Percentiles rank a stretch among this genome's conserved stretches.
phyloP scores from a whole-genome alignment of 2,329 filamentous ascomycete species.

The Paraphaeosphaeria minitans region DNA sequence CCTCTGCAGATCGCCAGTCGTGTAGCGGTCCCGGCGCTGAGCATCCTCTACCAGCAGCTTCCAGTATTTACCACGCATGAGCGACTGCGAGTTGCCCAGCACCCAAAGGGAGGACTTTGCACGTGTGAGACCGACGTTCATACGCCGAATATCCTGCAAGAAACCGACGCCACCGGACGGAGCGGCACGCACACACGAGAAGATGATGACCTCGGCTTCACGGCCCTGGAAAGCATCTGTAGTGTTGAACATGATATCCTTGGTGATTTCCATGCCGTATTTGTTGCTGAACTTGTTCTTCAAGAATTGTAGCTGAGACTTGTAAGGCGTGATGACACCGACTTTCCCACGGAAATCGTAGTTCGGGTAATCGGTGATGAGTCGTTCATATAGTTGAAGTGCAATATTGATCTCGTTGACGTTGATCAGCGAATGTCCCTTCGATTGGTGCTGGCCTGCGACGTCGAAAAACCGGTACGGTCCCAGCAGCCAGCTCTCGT shows the following conservation, averaged over 20 bases:
- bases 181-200: constrained; percentile 94
- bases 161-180: constrained; percentile 96
- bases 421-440: constrained; percentile 90
- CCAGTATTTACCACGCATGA: constrained; percentile 91
- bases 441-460: constrained; percentile 79
- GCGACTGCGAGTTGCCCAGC: constrained; percentile 84
- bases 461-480: constrained; percentile 99
- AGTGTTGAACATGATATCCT: constrained; percentile 94
- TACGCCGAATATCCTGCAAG: constrained; percentile 95
- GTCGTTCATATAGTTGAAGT: constrained; percentile 79
- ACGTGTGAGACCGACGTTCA: constrained; percentile 98
- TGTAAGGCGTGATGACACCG: constrained; percentile 97
- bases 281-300: constrained; percentile 72
- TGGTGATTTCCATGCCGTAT: constrained; percentile 76
- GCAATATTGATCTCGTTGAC: constrained; percentile 84
- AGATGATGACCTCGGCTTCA: constrained; percentile 97
- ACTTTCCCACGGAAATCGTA: constrained; percentile 81
- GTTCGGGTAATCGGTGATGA: constrained; percentile 71
- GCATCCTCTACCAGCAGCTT: constrained; percentile 83
- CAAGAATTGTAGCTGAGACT: constrained; percentile 84
- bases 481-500: constrained; percentile 77
- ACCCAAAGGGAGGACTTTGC: constrained; percentile 98
- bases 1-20: constrained; percentile 65
- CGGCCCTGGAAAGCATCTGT: constrained; percentile 97
- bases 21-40: constrained; percentile 74